Percentiles rank a stretch among this genome's conserved stretches.
These are phyloP conservation scores for Coniophora puteana DNA, from an alignment of 1,284 basidiomycete genomes.

Conservation along the genomic window DNA sequence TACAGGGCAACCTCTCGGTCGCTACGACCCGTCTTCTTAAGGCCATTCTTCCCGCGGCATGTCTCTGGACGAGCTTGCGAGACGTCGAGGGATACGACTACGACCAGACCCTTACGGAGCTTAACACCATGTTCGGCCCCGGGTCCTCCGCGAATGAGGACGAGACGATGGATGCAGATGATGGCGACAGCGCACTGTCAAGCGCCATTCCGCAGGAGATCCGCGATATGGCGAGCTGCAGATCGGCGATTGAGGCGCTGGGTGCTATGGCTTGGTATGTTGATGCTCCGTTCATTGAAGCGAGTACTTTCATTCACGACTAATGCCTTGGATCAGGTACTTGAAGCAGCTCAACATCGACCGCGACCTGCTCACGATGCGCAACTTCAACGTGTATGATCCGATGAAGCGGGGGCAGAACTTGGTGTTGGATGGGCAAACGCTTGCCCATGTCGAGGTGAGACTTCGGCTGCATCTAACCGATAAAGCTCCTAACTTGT, in stretches of 20 bases:
- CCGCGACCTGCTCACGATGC: constrained; percentile 88
- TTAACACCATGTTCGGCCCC: constrained; percentile 66
- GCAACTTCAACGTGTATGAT: constrained; percentile 95
- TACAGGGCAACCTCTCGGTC: constrained; percentile 79
- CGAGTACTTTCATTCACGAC: background rate
- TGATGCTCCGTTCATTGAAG: background rate
- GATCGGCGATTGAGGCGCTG: constrained; percentile 75
- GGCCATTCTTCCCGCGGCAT: constrained; percentile 70
- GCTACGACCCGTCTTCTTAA: constrained; percentile 80
- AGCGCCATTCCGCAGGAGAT: constrained; percentile 71
- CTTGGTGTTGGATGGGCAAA: constrained; percentile 88
- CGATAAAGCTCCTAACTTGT: too few species aligned
- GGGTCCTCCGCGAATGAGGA: constrained; percentile 36
- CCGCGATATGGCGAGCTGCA: constrained; percentile 62
- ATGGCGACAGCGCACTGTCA: constrained; percentile 38
- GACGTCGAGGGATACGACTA: constrained; percentile 79
- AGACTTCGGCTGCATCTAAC: too few species aligned
- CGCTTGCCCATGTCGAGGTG: constrained; percentile 90
- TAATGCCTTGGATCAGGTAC: constrained; percentile 48
- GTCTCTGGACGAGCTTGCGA: constrained; percentile 85
- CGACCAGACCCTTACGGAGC: constrained; percentile 67
- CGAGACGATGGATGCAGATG: constrained; percentile 47
- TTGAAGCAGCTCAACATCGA: constrained; percentile 91
- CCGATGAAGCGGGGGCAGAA: constrained; percentile 86
- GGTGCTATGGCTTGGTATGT: constrained; percentile 85